Conservation (phyloP, 78 protist genomes). For the Bodo saltans region DNA sequence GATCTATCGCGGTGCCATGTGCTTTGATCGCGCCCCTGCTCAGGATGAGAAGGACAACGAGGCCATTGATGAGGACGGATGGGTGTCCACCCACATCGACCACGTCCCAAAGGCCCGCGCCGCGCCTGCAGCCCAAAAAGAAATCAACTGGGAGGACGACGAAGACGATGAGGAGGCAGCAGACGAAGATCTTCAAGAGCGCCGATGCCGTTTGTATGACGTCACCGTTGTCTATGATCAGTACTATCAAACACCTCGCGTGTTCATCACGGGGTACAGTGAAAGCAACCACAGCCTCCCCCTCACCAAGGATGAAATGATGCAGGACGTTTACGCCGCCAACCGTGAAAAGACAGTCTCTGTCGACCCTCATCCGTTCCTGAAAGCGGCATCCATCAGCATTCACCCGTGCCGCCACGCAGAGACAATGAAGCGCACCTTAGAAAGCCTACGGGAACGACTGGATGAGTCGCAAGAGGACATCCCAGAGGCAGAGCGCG, state of each 20-base stretch:
- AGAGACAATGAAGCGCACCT: constrained; percentile 83
- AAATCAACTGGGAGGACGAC: constrained; percentile 25
- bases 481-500: not conserved
- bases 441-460: constrained; percentile 51
- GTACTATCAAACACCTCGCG: constrained; percentile 84
- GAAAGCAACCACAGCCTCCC: constrained; percentile 44
- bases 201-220: constrained; percentile 84
- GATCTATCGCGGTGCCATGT: constrained; percentile 56
- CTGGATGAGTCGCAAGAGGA: constrained; percentile 44
- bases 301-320: constrained; percentile 50
- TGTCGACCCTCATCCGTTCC: constrained; percentile 93
- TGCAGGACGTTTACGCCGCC: constrained; percentile 90
- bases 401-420: constrained; percentile 65
- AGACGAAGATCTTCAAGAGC: constrained; percentile 43
- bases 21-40: constrained; percentile 40
- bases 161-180: constrained; percentile 53
- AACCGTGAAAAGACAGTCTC: constrained; percentile 94
- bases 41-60: not conserved
- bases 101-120: constrained; percentile 51
- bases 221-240: constrained; percentile 84
- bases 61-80: constrained; percentile 40
- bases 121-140: constrained; percentile 55
- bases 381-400: constrained; percentile 38
- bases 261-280: constrained; percentile 85
- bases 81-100: constrained; percentile 48